These are phyloP conservation scores for Tritrichomonas musculus DNA, from an alignment of 208 protist species.

Conservation along the genomic window DNA sequence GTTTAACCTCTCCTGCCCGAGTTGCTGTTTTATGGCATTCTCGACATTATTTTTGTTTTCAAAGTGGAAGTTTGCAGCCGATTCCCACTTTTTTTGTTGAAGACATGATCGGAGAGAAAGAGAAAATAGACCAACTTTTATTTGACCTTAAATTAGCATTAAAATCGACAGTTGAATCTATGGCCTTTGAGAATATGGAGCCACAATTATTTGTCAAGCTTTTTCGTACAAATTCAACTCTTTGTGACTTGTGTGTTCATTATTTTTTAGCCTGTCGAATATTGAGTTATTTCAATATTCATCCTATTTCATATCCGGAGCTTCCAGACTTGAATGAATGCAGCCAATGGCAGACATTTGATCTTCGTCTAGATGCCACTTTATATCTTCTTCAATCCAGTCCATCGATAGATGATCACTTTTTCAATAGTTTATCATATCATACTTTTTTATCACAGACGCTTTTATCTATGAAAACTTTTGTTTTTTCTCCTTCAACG, in stretches of 20 bases:
- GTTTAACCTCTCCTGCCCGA: not conserved
- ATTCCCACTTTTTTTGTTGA: not conserved
- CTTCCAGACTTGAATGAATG: not conserved
- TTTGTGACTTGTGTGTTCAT: not conserved
- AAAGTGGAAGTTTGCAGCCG: not conserved
- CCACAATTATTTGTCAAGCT: not conserved
- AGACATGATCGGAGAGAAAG: not conserved
- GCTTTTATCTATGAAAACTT: not conserved
- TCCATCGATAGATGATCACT: not conserved
- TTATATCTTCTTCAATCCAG: not conserved
- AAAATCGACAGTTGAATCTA: not conserved
- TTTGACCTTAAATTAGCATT: too few relatives aligned
- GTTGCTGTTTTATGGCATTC: constrained; percentile 25
- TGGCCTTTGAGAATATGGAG: not conserved
- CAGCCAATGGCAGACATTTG: not conserved
- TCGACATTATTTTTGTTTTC: not conserved
- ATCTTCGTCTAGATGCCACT: not conserved
- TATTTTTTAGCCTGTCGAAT: not conserved
- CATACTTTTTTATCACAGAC: not conserved
- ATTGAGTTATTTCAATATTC: not conserved
- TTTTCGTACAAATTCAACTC: not conserved
- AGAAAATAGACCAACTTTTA: too few relatives aligned
- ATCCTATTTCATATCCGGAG: not conserved
- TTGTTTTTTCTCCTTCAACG: not conserved
- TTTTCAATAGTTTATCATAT: not conserved